Evolutionary conservation across 257 asterid genomes (phyloP).

Genomic region (Jasminum sambac): DNA sequence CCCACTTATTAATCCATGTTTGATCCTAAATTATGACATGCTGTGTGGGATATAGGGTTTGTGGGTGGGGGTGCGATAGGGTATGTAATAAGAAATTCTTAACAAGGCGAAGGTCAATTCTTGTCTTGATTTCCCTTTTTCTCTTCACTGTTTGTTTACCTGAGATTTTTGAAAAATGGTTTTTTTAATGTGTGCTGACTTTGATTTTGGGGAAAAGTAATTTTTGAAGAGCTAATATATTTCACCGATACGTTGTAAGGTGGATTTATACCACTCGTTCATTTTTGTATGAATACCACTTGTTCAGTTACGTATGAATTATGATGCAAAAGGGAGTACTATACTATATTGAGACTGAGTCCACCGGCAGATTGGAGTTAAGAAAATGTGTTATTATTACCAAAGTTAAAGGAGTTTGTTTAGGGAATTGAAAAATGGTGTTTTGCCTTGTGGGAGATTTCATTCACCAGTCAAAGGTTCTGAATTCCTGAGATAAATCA

Average conservation of each 20-base stretch:
- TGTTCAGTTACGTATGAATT: too few relatives aligned
- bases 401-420: not conserved
- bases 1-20: not conserved
- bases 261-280: too few relatives aligned
- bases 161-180: not conserved
- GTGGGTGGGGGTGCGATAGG: not conserved
- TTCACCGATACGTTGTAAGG: too few relatives aligned
- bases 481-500: not conserved
- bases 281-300: too few relatives aligned
- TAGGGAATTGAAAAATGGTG: not conserved
- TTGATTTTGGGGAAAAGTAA: not conserved
- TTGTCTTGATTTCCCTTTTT: not conserved
- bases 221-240: too few relatives aligned
- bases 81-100: conserved; percentile 29
- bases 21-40: not conserved
- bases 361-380: not conserved
- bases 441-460: not conserved
- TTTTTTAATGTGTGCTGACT: not conserved
- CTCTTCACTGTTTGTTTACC: not conserved
- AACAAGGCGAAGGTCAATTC: conserved; percentile 42
- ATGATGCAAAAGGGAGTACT: not conserved
- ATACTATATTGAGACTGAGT: not conserved
- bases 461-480: not conserved
- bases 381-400: not conserved
- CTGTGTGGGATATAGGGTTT: not conserved